Evolutionary conservation across 192 early-diverging fungal genomes (phyloP).

Genomic region (Backusella australiensis): DNA sequence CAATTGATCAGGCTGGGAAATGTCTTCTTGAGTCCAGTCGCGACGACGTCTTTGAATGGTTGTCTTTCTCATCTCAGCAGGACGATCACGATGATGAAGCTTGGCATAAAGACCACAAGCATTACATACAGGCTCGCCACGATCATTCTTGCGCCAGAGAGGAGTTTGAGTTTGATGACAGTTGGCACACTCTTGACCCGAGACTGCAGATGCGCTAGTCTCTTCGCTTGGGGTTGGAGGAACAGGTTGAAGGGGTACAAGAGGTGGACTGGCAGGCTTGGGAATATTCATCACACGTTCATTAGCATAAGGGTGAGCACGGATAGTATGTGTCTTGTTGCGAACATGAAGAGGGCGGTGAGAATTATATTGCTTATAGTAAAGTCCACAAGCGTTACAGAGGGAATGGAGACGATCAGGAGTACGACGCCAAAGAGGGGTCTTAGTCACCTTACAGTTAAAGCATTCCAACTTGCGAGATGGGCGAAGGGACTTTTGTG

Average conservation of each 20-base stretch:
- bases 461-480: constrained; percentile 58
- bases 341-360: constrained; percentile 60
- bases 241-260: constrained; percentile 25
- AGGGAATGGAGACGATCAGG: constrained; percentile 74
- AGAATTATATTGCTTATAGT: constrained; percentile 61
- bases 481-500: constrained; percentile 42
- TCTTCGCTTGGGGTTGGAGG: neutral
- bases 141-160: constrained; percentile 76
- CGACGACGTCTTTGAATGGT: constrained; percentile 51
- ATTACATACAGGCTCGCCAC: constrained; percentile 76
- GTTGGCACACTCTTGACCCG: constrained; percentile 56
- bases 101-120: constrained; percentile 70
- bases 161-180: constrained; percentile 79
- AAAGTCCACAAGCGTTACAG: constrained; percentile 81
- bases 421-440: constrained; percentile 80
- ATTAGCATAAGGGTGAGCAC: constrained; percentile 23
- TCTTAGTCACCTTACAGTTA: constrained; percentile 76
- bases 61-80: constrained; percentile 53
- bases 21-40: constrained; percentile 25
- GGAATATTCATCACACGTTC: constrained; percentile 11
- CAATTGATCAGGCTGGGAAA: neutral
- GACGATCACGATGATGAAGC: constrained; percentile 51
- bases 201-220: neutral
- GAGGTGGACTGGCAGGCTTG: neutral
- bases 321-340: constrained; percentile 41